Conservation (phyloP, 305 asterid genomes). For the Salvia sclarea region DNA sequence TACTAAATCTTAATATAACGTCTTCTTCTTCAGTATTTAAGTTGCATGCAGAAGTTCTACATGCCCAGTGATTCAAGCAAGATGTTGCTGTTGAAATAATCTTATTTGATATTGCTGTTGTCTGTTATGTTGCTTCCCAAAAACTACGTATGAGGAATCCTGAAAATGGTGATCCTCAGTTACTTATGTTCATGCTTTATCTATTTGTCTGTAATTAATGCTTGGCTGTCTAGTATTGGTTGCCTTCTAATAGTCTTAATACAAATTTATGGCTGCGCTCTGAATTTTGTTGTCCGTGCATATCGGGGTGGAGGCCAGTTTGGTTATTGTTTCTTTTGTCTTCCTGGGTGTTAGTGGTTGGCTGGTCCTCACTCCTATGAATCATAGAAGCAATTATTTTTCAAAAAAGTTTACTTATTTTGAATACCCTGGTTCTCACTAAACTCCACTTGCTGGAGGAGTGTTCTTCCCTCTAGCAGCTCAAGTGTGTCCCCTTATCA, state of each 20-base stretch:
- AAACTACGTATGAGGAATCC: constrained; percentile 15
- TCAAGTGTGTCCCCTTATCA: constrained; percentile 20
- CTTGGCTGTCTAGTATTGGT: constrained; percentile 2
- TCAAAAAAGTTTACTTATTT: not conserved
- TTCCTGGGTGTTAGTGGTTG: not conserved
- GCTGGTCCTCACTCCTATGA: not conserved
- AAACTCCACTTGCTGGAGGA: constrained; percentile 5
- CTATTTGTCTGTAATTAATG: not conserved
- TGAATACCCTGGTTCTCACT: not conserved
- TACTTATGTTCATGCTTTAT: constrained; percentile 15
- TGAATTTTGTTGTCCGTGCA: not conserved
- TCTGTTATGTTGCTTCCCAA: constrained; percentile 27
- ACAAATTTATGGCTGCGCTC: constrained; percentile 1
- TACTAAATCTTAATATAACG: constrained; percentile 11
- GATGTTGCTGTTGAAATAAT: constrained; percentile 19
- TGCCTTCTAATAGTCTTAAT: not conserved
- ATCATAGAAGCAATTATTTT: not conserved
- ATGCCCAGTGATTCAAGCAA: constrained; percentile 8
- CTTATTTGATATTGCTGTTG: constrained; percentile 24
- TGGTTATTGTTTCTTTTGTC: constrained; percentile 9
- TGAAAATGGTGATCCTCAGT: constrained; percentile 28
- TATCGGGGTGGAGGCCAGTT: constrained; percentile 20
- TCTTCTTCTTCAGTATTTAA: constrained; percentile 17
- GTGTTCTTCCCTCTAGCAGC: constrained; percentile 11
- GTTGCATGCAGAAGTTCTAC: constrained; percentile 17